Conservation (phyloP, 345 rosid genomes). For the Brassica juncea region DNA sequence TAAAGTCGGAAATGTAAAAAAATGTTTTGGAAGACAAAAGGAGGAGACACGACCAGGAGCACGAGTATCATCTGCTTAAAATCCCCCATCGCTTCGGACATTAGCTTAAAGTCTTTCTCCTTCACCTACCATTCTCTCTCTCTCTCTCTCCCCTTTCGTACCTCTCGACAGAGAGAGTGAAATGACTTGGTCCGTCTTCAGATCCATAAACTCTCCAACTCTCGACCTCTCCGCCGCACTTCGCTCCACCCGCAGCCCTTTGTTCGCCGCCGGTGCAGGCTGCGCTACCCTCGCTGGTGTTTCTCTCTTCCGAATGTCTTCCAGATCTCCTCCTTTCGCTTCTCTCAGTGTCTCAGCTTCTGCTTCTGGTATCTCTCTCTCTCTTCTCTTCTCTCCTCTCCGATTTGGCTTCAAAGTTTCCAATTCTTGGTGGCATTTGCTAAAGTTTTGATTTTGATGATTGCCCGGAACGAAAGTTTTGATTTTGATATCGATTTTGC, state of each 20-base stretch:
- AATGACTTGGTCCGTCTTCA: slow-evolving; percentile 41
- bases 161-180: slow-evolving; percentile 30
- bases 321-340: slow-evolving; percentile 44
- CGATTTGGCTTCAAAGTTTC: slow-evolving; percentile 1
- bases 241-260: slow-evolving; percentile 37
- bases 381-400: slow-evolving; percentile 13
- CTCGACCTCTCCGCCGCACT: slow-evolving; percentile 37
- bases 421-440: not conserved
- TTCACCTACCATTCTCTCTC: slow-evolving; percentile 33
- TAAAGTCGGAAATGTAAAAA: slow-evolving; percentile 25
- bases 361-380: slow-evolving; percentile 31
- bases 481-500: not conserved
- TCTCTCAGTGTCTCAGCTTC: slow-evolving; percentile 40
- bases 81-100: slow-evolving; percentile 19
- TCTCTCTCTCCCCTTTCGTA: not conserved
- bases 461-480: not conserved
- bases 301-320: slow-evolving; percentile 40
- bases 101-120: slow-evolving; percentile 16
- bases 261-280: slow-evolving; percentile 39
- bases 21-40: slow-evolving; percentile 7
- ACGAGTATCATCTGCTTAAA: slow-evolving; percentile 45
- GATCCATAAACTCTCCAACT: slow-evolving; percentile 37
- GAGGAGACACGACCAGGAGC: not conserved
- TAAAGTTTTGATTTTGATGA: slow-evolving; percentile 29
- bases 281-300: slow-evolving; percentile 39